Percentiles rank a stretch among this genome's conserved stretches.
Evolutionary conservation across 805 yeast genomes (phyloP).

Genomic region (Saccharomycopsis selenospora): DNA sequence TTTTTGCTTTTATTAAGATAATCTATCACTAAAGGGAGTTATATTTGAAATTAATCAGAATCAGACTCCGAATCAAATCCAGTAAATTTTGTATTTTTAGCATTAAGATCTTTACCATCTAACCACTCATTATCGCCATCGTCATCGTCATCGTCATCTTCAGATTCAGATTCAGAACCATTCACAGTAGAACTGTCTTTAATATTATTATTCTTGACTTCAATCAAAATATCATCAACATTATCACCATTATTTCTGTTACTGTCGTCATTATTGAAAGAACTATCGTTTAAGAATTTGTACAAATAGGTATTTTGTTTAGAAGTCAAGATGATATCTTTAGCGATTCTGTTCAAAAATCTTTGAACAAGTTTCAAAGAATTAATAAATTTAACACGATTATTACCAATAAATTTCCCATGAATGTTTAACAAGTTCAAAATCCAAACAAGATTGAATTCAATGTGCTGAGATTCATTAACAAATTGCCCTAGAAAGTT

Average conservation of each 20-base stretch:
- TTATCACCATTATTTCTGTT: slow-evolving; percentile 26
- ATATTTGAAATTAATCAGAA: no score
- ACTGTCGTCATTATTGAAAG: slow-evolving; percentile 23
- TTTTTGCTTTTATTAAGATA: no score
- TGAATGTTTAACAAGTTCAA: slow-evolving; percentile 60
- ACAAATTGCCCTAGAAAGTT: slow-evolving; percentile 61
- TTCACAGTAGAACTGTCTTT: slow-evolving; percentile 22
- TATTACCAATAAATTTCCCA: slow-evolving; percentile 62
- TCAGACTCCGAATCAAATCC: slow-evolving; percentile 9
- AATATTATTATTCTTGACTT: no score
- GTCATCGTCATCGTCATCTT: slow-evolving; percentile 29
- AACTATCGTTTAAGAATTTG: slow-evolving; percentile 31
- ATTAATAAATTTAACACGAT: slow-evolving; percentile 49
- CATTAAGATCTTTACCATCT: slow-evolving; percentile 24
- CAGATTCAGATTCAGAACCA: slow-evolving; percentile 34
- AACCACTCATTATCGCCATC: slow-evolving; percentile 32
- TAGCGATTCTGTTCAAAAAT: slow-evolving; percentile 65
- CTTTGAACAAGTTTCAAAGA: slow-evolving; percentile 66
- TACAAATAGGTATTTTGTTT: slow-evolving; percentile 48
- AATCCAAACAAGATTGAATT: slow-evolving; percentile 79
- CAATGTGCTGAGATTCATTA: slow-evolving; percentile 72
- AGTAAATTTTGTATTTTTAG: slow-evolving; percentile 14
- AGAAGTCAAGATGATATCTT: slow-evolving; percentile 55
- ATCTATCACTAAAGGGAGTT: no score
- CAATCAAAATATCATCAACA: slow-evolving; percentile 23